phyloP scores from a whole-genome alignment of 805 yeast species.

The Candida oleophila region DNA sequence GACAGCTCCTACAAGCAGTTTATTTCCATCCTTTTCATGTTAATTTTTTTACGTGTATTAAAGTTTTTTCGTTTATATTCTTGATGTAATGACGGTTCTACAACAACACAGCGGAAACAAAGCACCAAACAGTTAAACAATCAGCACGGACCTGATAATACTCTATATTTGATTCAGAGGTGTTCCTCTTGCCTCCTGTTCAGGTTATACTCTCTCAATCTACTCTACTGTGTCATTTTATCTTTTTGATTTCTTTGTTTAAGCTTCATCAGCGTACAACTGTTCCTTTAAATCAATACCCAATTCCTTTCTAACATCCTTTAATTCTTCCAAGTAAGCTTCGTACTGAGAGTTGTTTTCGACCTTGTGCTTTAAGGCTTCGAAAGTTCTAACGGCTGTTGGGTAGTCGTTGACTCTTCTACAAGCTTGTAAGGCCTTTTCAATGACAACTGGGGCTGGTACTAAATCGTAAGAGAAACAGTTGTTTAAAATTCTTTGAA shows the following conservation, averaged over 20 bases:
- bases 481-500: constrained; percentile 90
- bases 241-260: constrained; percentile 8
- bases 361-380: constrained; percentile 94
- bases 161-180: not conserved
- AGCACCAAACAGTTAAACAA: too few relatives aligned
- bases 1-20: too few relatives aligned
- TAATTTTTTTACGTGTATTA: not conserved
- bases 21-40: not conserved
- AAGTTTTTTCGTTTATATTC: constrained; percentile 1
- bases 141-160: too few relatives aligned
- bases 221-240: not conserved
- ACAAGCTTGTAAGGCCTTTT: constrained; percentile 94
- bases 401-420: constrained; percentile 99
- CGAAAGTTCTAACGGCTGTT: constrained; percentile 97
- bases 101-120: too few relatives aligned
- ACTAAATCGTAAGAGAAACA: constrained; percentile 98
- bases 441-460: constrained; percentile 95
- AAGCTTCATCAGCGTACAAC: constrained; percentile 47
- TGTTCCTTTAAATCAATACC: constrained; percentile 94
- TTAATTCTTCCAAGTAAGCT: constrained; percentile 93
- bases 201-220: not conserved
- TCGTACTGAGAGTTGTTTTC: constrained; percentile 91
- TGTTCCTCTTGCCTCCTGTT: not conserved
- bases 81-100: constrained; percentile 5
- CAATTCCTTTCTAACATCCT: constrained; percentile 85